Base-by-base conservation (phyloP, 768 basidiomycete genomes). In the Sporobolomyces roseus region DNA sequence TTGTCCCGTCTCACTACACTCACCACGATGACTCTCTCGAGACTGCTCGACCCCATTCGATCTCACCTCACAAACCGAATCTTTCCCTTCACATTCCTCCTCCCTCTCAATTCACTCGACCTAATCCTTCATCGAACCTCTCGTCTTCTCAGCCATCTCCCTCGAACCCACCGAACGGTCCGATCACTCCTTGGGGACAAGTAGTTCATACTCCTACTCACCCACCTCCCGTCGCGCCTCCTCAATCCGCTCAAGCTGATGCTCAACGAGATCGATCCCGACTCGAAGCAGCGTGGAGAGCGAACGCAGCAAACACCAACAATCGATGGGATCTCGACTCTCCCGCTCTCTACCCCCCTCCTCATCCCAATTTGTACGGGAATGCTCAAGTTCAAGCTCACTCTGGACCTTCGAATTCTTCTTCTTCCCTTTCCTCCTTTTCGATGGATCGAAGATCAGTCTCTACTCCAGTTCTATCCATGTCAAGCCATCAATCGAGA, bases 281-380 rank as follows among this genome's bases (percentile, higher is more conserved):
- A 2, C 71, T 75, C 29, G 61, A 74, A 50, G 62, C 61, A 8
- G 35, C 66, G n/a, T 75, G 75, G 75, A 62, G 68, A 29, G 32
- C 48, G 27, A 54, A 51, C 49, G 45, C 63, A 5, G 29, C 63
- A 2, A 32, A 60, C 7, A 33, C 58, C 43, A 56, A 66, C 10
- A 53, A 45, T 21, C 63, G 50, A 4, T 75, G 71, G 73, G 73
- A 74, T 52, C 29, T 65, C 33, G 60, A 66, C 19, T 74, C 73
- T 41, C 75, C 75, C 0, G 73, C 71, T 35, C 50, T 75, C 6
- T 53, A 70, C 45, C 63, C 63, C 10, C 53, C 56, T 32, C 10
- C 43, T 51, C 16, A 58, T 51, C 27, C 36, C 23, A 10, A 46
- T 46, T 46, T 7, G 45, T 21, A 45, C 25, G 3, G 43, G 35